Evolutionary conservation across 2,329 filamentous ascomycete genomes (phyloP).

Genomic region (Fusarium sp.): DNA sequence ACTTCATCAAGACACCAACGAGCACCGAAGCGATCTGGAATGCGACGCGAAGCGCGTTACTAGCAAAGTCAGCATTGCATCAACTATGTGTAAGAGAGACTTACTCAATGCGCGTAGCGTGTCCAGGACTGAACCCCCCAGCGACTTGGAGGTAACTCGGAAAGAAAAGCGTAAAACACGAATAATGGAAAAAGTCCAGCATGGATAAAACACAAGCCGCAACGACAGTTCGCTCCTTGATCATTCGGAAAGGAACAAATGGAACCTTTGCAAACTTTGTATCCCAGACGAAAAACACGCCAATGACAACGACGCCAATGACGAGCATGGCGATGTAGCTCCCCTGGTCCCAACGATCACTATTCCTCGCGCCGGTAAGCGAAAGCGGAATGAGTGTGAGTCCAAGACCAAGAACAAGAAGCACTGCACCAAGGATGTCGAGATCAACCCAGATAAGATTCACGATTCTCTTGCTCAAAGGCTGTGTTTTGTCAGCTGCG

Average conservation of each 20-base stretch:
- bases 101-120: conserved; percentile 49
- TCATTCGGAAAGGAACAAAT: conserved; percentile 50
- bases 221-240: conserved; percentile 50
- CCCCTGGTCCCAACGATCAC: conserved; percentile 42
- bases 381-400: conserved; percentile 49
- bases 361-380: conserved; percentile 48
- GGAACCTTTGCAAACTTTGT: conserved; percentile 48
- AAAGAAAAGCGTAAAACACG: conserved; percentile 51
- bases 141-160: conserved; percentile 52
- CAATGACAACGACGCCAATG: conserved; percentile 40
- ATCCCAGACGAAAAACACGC: conserved; percentile 48
- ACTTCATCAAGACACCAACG: conserved; percentile 48
- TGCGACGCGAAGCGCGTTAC: conserved; percentile 45
- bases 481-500: conserved; percentile 7
- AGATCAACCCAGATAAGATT: conserved; percentile 44
- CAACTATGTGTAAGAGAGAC: rapidly evolving
- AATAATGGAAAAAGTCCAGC: conserved; percentile 50
- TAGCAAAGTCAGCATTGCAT: not conserved
- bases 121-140: conserved; percentile 46
- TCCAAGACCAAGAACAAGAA: conserved; percentile 46
- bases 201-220: conserved; percentile 49
- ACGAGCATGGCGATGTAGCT: conserved; percentile 48
- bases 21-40: conserved; percentile 49
- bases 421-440: conserved; percentile 45
- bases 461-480: conserved; percentile 31